These are phyloP conservation scores for Herpetomonas muscarum DNA, from an alignment of 208 protist genomes.

Conservation along the genomic window DNA sequence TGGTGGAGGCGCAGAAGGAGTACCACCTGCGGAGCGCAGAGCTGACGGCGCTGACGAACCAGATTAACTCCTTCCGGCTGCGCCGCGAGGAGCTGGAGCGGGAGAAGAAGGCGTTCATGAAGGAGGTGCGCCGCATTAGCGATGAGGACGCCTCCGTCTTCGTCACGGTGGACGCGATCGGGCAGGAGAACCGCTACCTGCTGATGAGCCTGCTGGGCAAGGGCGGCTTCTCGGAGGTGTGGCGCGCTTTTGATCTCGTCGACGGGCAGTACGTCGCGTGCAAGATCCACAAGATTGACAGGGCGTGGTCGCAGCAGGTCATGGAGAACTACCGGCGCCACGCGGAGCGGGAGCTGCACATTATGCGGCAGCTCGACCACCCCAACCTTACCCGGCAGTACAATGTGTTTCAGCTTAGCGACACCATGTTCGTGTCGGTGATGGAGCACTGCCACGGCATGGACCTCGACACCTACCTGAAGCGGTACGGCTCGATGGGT, in stretches of 20 bases:
- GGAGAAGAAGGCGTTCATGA: conserved; percentile 76
- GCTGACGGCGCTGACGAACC: conserved; percentile 40
- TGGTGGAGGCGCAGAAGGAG: conserved; percentile 52
- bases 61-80: conserved; percentile 29
- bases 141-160: conserved; percentile 81
- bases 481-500: conserved; percentile 64
- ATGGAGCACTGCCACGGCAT: conserved; percentile 92
- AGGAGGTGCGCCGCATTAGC: conserved; percentile 73
- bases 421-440: conserved; percentile 89
- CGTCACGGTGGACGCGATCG: conserved; percentile 36
- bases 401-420: conserved; percentile 83
- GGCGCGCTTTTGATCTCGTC: conserved; percentile 90
- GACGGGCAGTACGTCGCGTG: conserved; percentile 89
- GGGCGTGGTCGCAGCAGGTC: conserved; percentile 80
- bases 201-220: conserved; percentile 92
- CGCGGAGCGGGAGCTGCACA: conserved; percentile 90
- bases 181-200: conserved; percentile 69
- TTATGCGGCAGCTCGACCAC: conserved; percentile 89
- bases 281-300: conserved; percentile 94
- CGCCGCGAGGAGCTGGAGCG: conserved; percentile 42
- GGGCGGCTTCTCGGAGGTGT: conserved; percentile 95
- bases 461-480: conserved; percentile 91
- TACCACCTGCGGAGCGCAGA: conserved; percentile 49
- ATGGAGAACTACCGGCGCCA: conserved; percentile 91
- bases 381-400: conserved; percentile 75